Evolutionary conservation across 2,329 filamentous ascomycete species (phyloP).

Genomic region (Xylariales sp.): DNA sequence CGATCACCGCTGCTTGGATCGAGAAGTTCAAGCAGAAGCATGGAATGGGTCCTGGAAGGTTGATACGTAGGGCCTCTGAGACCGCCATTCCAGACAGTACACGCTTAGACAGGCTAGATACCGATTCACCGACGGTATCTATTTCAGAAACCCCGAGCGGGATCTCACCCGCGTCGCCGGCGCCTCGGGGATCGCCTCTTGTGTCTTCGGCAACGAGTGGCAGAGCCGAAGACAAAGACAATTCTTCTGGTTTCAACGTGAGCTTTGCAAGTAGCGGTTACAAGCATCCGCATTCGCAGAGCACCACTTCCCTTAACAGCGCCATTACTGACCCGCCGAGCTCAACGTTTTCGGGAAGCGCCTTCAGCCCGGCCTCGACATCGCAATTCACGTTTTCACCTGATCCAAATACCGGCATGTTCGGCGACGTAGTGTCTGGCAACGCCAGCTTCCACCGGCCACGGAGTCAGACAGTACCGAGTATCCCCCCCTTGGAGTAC

Average conservation of each 20-base stretch:
- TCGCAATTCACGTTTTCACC: conserved; percentile 81
- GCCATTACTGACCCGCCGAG: conserved; percentile 72
- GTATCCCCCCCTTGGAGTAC: conserved; percentile 71
- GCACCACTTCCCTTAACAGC: conserved; percentile 74
- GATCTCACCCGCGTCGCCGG: conserved; percentile 79
- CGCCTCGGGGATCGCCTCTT: conserved; percentile 71
- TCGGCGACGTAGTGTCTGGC: conserved; percentile 59
- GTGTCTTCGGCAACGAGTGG: conserved; percentile 73
- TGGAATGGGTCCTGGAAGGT: conserved; percentile 61
- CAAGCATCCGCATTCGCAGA: conserved; percentile 74
- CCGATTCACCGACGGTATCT: conserved; percentile 64
- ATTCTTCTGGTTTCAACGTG: conserved; percentile 64
- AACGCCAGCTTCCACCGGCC: conserved; percentile 74
- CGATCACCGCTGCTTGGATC: conserved; percentile 81
- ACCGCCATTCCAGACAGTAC: conserved; percentile 78
- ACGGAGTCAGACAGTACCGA: conserved; percentile 89
- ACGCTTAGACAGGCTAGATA: conserved; percentile 65
- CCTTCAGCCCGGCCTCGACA: conserved; percentile 79
- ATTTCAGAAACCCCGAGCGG: conserved; percentile 71
- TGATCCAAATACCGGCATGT: conserved; percentile 75
- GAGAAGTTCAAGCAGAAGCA: conserved; percentile 97
- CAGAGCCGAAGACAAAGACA: conserved; percentile 76
- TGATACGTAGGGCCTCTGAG: conserved; percentile 70
- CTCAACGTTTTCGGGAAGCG: conserved; percentile 76
- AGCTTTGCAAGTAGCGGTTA: conserved; percentile 67